phyloP scores from a whole-genome alignment of 2,329 filamentous ascomycete genomes.

The Myriangium duriaei region DNA sequence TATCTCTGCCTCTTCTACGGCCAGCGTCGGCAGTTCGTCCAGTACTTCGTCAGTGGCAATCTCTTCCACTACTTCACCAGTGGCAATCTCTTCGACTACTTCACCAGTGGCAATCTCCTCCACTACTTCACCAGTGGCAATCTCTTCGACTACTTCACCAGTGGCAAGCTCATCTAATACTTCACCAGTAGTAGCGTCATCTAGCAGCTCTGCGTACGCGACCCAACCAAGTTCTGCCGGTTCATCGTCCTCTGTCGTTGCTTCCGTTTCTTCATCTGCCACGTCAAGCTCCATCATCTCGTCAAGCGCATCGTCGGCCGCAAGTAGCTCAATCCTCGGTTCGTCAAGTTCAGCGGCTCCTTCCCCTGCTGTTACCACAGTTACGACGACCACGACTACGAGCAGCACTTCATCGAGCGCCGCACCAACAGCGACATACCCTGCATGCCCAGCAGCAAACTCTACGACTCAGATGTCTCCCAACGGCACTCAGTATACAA shows the following conservation, averaged over 20 bases:
- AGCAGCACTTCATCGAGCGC: not conserved
- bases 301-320: not conserved
- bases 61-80: too few relatives aligned
- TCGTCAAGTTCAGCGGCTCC: not conserved
- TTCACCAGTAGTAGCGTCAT: not conserved
- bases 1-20: not conserved
- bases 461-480: constrained; percentile 1
- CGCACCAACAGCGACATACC: not conserved
- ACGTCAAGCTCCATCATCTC: not conserved
- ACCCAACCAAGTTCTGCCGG: not conserved
- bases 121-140: too few relatives aligned
- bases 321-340: too few relatives aligned
- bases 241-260: not conserved
- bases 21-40: not conserved
- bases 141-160: too few relatives aligned
- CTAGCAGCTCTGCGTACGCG: not conserved
- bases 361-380: not conserved
- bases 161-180: too few relatives aligned
- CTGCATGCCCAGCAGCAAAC: constrained; percentile 6
- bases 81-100: too few relatives aligned
- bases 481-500: constrained; percentile 1
- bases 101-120: too few relatives aligned
- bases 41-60: too few relatives aligned
- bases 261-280: not conserved
- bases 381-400: not conserved